These are phyloP conservation scores for Seiridium unicorne DNA, from an alignment of 2,329 filamentous ascomycete species.

Conservation along the genomic window DNA sequence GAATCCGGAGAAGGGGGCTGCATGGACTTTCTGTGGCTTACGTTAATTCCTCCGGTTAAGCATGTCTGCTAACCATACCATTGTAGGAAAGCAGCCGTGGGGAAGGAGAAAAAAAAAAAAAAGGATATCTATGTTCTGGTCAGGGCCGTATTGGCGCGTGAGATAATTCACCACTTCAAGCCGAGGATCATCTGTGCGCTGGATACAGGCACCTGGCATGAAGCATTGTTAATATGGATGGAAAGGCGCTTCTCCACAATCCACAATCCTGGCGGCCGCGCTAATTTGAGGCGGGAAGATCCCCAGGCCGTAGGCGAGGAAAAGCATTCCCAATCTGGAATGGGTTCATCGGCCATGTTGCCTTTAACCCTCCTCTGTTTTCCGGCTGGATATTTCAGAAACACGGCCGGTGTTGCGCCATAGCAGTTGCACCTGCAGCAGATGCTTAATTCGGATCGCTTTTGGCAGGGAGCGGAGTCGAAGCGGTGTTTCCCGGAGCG, in stretches of 20 bases:
- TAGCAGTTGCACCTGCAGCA: background rate
- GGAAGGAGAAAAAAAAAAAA: too few relatives aligned
- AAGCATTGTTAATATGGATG: background rate
- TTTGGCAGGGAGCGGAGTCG: background rate
- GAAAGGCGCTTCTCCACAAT: background rate
- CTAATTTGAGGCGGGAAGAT: constrained; percentile 9
- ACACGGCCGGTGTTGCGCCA: background rate
- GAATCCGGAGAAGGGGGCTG: too few relatives aligned
- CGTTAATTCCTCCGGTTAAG: too few relatives aligned
- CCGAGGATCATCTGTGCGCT: too few relatives aligned
- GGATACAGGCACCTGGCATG: background rate
- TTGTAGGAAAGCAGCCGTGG: too few relatives aligned
- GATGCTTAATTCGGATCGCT: background rate
- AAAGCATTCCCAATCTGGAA: constrained; percentile 2
- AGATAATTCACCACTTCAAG: too few relatives aligned
- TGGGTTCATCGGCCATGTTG: background rate
- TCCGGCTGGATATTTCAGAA: background rate
- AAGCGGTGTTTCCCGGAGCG: background rate
- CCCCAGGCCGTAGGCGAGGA: background rate
- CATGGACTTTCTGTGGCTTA: too few relatives aligned
- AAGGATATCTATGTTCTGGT: background rate
- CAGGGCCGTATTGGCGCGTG: background rate
- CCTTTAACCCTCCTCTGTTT: background rate
- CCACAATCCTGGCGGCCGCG: background rate
- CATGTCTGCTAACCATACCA: too few relatives aligned